phyloP scores from a whole-genome alignment of 148 eudicot species.

The Pouteria glomerata region DNA sequence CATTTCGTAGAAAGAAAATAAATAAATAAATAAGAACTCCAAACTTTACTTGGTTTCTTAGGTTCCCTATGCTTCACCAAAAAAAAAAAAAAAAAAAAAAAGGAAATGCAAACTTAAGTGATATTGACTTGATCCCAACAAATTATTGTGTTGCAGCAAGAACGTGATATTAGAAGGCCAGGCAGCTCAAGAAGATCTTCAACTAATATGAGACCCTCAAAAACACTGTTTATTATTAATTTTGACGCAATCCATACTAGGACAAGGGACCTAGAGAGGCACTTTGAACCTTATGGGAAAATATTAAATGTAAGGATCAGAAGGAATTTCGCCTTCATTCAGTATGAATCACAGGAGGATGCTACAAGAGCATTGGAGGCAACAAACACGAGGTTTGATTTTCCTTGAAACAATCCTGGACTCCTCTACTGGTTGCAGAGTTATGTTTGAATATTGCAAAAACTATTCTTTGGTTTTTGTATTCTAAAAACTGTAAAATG shows the following conservation, averaged over 20 bases:
- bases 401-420: not conserved
- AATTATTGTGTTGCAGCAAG: constrained; percentile 49
- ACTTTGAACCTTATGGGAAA: constrained; percentile 73
- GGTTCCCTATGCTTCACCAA: no score
- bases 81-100: no score
- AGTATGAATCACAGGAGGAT: constrained; percentile 75
- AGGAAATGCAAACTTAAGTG: not conserved
- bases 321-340: constrained; percentile 79
- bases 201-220: constrained; percentile 55
- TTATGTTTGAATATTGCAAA: no score
- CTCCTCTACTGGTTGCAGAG: no score
- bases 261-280: constrained; percentile 72
- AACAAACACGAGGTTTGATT: constrained; percentile 58
- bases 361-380: constrained; percentile 81
- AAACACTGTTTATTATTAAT: constrained; percentile 75
- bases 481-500: no score
- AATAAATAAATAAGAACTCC: no score
- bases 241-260: constrained; percentile 67
- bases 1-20: no score
- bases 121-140: not conserved
- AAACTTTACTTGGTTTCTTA: no score
- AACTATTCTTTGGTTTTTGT: no score
- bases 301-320: constrained; percentile 65
- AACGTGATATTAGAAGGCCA: constrained; percentile 52
- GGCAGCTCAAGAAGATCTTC: constrained; percentile 53